Conservation (phyloP, 2,329 filamentous ascomycete genomes). For the Colletotrichum sidae region DNA sequence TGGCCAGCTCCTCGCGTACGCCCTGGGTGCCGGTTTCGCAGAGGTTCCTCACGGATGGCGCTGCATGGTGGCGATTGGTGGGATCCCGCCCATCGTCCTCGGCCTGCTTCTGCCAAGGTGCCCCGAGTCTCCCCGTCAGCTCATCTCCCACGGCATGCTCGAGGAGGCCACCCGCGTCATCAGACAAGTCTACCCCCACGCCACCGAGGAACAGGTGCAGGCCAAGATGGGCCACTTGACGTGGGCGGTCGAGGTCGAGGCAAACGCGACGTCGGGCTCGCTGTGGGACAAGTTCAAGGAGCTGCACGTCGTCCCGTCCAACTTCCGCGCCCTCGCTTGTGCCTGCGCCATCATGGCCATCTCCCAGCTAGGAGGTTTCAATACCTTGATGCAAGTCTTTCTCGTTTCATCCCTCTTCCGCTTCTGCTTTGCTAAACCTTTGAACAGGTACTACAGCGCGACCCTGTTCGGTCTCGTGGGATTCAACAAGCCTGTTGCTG, state of each 20-base stretch:
- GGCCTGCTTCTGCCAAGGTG: constrained; percentile 57
- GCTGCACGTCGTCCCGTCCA: constrained; percentile 56
- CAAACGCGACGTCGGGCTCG: constrained; percentile 52
- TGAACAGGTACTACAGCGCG: constrained; percentile 36
- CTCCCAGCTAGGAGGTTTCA: constrained; percentile 59
- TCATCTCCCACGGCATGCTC: constrained; percentile 54
- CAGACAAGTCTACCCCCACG: constrained; percentile 54
- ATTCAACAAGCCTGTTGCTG: constrained; percentile 60
- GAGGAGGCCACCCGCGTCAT: constrained; percentile 56
- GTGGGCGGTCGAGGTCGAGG: constrained; percentile 51
- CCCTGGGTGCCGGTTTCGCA: constrained; percentile 53
- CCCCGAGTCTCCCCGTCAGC: constrained; percentile 61
- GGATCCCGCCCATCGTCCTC: constrained; percentile 57
- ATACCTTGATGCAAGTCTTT: constrained; percentile 38
- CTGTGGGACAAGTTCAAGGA: constrained; percentile 57
- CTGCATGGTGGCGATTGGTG: constrained; percentile 63
- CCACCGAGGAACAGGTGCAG: constrained; percentile 54
- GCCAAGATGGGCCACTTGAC: constrained; percentile 57
- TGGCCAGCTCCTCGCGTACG: constrained; percentile 56
- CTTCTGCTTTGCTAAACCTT: no score
- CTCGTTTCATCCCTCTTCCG: no score
- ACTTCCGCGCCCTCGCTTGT: constrained; percentile 57
- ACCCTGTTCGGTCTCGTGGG: constrained; percentile 59
- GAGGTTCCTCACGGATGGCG: constrained; percentile 60
- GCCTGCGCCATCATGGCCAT: constrained; percentile 65